phyloP scores from a whole-genome alignment of 177 flowering plant species.

The Vitis hybrid region DNA sequence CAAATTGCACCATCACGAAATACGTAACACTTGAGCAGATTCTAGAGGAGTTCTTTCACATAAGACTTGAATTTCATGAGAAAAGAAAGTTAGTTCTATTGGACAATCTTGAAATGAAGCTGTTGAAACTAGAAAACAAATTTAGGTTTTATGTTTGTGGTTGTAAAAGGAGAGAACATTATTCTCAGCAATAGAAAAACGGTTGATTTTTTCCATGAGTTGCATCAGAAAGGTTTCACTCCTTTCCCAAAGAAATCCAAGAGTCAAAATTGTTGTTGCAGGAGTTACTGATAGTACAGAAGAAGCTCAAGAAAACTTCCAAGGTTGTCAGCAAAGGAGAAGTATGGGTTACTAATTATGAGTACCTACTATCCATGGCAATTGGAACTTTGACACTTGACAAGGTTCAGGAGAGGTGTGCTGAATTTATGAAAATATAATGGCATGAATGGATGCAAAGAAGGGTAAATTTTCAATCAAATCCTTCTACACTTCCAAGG shows the following conservation, averaged over 20 bases:
- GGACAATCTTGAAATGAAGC: slow-evolving; percentile 58
- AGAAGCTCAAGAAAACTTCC: slow-evolving; percentile 52
- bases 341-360: slow-evolving; percentile 61
- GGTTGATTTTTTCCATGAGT: slow-evolving; percentile 68
- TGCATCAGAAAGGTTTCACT: slow-evolving; percentile 75
- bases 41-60: slow-evolving; percentile 72
- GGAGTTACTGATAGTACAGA: slow-evolving; percentile 47
- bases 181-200: slow-evolving; percentile 80
- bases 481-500: no score
- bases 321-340: slow-evolving; percentile 25
- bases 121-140: slow-evolving; percentile 75
- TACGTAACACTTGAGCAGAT: slow-evolving; percentile 82
- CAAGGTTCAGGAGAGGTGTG: slow-evolving; percentile 69
- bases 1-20: slow-evolving; percentile 76
- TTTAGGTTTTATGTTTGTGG: slow-evolving; percentile 74
- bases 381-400: slow-evolving; percentile 82
- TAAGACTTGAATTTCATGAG: slow-evolving; percentile 64
- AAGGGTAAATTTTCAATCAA: no score
- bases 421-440: slow-evolving; percentile 14
- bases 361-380: slow-evolving; percentile 75
- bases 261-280: slow-evolving; percentile 43
- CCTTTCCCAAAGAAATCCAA: slow-evolving; percentile 73
- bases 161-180: slow-evolving; percentile 70
- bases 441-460: no score
- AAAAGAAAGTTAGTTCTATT: slow-evolving; percentile 72